Evolutionary conservation across 306 rosid genomes (phyloP).

Genomic region (Inga leiocalycina): DNA sequence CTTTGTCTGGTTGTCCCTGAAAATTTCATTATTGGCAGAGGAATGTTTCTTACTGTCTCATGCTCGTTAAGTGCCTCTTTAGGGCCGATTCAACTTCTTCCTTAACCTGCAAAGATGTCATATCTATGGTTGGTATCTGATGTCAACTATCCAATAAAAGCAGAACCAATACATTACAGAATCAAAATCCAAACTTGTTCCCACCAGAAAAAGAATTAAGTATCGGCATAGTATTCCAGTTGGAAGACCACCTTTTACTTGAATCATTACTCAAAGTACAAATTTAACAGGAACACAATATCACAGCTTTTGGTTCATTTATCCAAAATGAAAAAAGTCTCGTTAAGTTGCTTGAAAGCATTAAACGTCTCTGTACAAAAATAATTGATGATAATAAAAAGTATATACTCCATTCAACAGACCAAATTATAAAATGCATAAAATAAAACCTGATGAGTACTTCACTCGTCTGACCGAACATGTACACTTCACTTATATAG

Average conservation of each 20-base stretch:
- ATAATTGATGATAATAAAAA: background rate
- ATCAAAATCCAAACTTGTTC: constrained; percentile 24
- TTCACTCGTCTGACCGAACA: background rate
- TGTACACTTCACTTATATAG: constrained; percentile 6
- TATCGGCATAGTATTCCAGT: constrained; percentile 2
- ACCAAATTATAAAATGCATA: constrained; percentile 15
- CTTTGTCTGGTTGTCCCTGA: background rate
- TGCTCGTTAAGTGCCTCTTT: constrained; percentile 62
- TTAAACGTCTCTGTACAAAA: background rate
- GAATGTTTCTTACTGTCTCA: constrained; percentile 76
- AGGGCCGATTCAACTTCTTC: constrained; percentile 94
- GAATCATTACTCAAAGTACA: constrained; percentile 2
- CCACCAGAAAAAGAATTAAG: constrained; percentile 11
- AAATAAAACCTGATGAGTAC: constrained; percentile 22
- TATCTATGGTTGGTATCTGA: constrained; percentile 27
- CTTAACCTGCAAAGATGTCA: constrained; percentile 66
- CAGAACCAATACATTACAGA: constrained; percentile 14
- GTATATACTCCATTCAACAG: background rate
- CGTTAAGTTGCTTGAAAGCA: constrained; percentile 6
- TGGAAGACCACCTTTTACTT: constrained; percentile 28
- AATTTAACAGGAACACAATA: constrained; percentile 7
- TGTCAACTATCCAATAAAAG: constrained; percentile 30
- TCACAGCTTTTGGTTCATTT: constrained; percentile 25
- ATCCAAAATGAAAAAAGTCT: background rate
- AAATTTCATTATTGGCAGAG: constrained; percentile 29